phyloP scores from a whole-genome alignment of 23 red algal species.

The Gracilaria domingensis region DNA sequence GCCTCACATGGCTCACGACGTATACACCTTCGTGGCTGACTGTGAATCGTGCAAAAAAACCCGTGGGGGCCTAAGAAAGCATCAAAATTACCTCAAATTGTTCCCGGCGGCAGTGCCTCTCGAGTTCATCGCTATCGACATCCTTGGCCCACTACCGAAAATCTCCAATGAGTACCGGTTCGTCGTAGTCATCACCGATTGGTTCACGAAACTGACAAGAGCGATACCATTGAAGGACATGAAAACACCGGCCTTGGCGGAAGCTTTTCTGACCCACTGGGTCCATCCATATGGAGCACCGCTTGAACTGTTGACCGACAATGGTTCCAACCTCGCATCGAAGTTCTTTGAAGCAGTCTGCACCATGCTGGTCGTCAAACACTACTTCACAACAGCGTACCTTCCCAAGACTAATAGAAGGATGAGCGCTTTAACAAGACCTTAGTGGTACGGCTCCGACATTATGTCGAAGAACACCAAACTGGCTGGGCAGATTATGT shows the following conservation, averaged over 20 bases:
- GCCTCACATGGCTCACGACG: slow-evolving; percentile 37
- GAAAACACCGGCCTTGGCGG: not conserved
- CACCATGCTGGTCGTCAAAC: slow-evolving; percentile 20
- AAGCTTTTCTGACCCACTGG: slow-evolving; percentile 23
- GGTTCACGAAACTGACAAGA: slow-evolving; percentile 16
- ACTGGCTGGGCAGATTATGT: slow-evolving; percentile 15
- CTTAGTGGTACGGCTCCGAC: not conserved
- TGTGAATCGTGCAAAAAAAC: not conserved
- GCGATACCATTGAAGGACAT: not conserved
- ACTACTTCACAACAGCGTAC: slow-evolving; percentile 9
- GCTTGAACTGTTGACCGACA: slow-evolving; percentile 26
- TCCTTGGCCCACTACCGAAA: slow-evolving; percentile 15
- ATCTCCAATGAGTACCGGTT: slow-evolving; percentile 8
- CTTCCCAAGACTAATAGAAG: slow-evolving; percentile 36
- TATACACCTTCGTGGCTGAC: not conserved
- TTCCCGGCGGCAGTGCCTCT: slow-evolving; percentile 40
- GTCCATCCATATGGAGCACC: slow-evolving; percentile 18
- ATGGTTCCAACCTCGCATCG: slow-evolving; percentile 28
- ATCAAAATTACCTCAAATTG: slow-evolving; percentile 22
- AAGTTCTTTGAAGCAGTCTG: slow-evolving; percentile 32
- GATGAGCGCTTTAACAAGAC: slow-evolving; percentile 48
- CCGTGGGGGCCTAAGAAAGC: slow-evolving; percentile 14
- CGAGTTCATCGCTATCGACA: slow-evolving; percentile 41
- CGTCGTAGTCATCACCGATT: slow-evolving; percentile 44
- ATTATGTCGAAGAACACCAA: slow-evolving; percentile 42